Evolutionary conservation across 106 monocot species (phyloP).

Genomic region (Acanthochlamys bracteata): DNA sequence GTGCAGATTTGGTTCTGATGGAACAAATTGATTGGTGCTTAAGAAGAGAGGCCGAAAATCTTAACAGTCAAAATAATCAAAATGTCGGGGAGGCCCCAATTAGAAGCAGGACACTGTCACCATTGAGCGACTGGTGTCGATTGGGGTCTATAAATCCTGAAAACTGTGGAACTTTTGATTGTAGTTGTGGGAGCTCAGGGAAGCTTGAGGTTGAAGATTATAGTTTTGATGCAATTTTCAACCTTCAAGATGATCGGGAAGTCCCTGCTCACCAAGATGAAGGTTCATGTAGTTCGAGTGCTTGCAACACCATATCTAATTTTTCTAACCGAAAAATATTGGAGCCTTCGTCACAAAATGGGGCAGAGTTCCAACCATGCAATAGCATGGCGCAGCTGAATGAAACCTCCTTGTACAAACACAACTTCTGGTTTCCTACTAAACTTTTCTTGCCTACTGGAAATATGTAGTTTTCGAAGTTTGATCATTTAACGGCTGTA

Average conservation of each 20-base stretch:
- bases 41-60: background rate
- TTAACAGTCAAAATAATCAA: slow-evolving; percentile 2
- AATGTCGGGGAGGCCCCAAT: background rate
- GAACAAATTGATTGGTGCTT: slow-evolving; percentile 13
- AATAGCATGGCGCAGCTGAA: slow-evolving; percentile 21
- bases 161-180: background rate
- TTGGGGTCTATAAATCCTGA: background rate
- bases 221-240: background rate
- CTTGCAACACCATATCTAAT: background rate
- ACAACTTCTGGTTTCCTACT: slow-evolving; percentile 12
- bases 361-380: slow-evolving; percentile 12
- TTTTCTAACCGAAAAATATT: background rate
- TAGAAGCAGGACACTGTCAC: background rate
- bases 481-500: no score
- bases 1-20: slow-evolving; percentile 5
- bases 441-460: slow-evolving; percentile 7
- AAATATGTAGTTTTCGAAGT: background rate
- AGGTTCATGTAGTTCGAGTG: slow-evolving; percentile 8
- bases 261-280: background rate
- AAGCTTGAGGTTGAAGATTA: background rate
- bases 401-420: slow-evolving; percentile 35
- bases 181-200: background rate
- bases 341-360: slow-evolving; percentile 14
- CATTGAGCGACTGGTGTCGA: slow-evolving; percentile 1
- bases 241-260: background rate